Percentiles rank a stretch among this genome's conserved stretches.
phyloP scores from a whole-genome alignment of 352 stramenopile species.

The Salisapilia sapeloensis region DNA sequence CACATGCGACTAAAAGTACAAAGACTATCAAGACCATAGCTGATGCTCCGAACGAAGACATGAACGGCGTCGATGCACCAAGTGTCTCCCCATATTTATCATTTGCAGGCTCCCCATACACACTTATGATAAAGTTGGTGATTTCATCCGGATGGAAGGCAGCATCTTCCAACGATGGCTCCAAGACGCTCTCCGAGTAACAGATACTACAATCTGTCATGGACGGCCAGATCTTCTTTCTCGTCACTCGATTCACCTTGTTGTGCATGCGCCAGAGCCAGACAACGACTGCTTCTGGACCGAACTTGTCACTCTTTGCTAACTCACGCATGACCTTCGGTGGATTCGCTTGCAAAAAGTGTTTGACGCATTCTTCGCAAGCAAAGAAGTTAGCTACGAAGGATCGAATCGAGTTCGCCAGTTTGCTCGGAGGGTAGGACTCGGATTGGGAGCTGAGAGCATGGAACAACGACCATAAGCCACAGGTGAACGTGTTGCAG shows the following conservation, averaged over 20 bases:
- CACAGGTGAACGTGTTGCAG: conserved; percentile 69
- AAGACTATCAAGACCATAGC: conserved; percentile 14
- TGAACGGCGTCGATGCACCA: conserved; percentile 14
- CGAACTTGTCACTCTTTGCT: conserved; percentile 13
- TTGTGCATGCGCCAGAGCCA: conserved; percentile 81
- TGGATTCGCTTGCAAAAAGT: conserved; percentile 58
- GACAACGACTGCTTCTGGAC: conserved; percentile 21
- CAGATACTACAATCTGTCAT: conserved; percentile 30
- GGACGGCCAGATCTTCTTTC: conserved; percentile 49
- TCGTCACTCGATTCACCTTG: conserved; percentile 57
- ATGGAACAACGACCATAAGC: conserved; percentile 72
- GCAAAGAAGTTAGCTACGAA: conserved; percentile 74
- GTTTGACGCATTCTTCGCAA: conserved; percentile 52
- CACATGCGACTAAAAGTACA: conserved; percentile 10
- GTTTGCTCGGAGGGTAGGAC: conserved; percentile 28
- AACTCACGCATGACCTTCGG: conserved; percentile 26
- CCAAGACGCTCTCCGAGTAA: conserved; percentile 29
- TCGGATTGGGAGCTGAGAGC: conserved; percentile 32
- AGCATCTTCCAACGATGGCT: conserved; percentile 23
- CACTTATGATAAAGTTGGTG: conserved; percentile 24
- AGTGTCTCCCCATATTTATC: conserved; percentile 29
- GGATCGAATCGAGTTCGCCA: conserved; percentile 40
- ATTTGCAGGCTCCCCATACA: conserved; percentile 29
- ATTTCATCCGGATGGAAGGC: conserved; percentile 32
- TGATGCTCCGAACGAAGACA: conserved; percentile 19